These are phyloP conservation scores for Schoenoplectus tabernaemontani DNA, from an alignment of 202 grass and related monocot species.

Conservation along the genomic window DNA sequence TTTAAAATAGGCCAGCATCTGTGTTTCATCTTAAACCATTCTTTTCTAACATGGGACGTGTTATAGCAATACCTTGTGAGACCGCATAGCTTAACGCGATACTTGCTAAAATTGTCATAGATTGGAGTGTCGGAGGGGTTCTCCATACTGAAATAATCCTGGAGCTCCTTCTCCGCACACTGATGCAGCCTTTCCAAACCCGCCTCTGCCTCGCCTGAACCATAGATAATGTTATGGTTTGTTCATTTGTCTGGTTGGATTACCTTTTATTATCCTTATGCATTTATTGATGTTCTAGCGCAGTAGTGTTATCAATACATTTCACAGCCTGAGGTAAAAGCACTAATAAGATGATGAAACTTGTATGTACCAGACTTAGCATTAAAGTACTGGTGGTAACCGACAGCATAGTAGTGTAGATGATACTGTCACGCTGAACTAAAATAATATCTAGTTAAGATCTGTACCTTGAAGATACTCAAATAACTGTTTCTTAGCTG, in stretches of 20 bases:
- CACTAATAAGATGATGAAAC: background rate
- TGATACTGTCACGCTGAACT: background rate
- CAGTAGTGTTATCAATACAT: background rate
- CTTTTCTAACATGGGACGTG: background rate
- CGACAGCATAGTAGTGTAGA: background rate
- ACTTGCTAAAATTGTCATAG: slow-evolving; percentile 40
- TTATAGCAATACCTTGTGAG: slow-evolving; percentile 56
- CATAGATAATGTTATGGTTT: background rate
- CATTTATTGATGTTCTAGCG: background rate
- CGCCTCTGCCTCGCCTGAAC: slow-evolving; percentile 81
- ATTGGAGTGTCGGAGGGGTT: slow-evolving; percentile 17
- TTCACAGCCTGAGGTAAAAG: background rate
- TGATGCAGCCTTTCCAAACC: slow-evolving; percentile 91
- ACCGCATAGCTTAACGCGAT: slow-evolving; percentile 62
- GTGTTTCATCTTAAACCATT: background rate
- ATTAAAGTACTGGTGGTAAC: background rate
- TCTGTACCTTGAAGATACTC: slow-evolving; percentile 87
- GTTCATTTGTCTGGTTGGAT: background rate
- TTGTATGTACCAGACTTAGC: background rate
- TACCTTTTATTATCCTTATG: background rate
- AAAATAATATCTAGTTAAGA: slow-evolving; percentile 6
- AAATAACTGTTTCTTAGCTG: slow-evolving; percentile 65
- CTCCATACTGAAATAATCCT: slow-evolving; percentile 27
- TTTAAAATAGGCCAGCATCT: too few relatives aligned
- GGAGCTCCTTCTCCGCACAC: slow-evolving; percentile 92